Conservation (phyloP, 192 early-diverging fungal genomes). For the Mortierella claussenii region DNA sequence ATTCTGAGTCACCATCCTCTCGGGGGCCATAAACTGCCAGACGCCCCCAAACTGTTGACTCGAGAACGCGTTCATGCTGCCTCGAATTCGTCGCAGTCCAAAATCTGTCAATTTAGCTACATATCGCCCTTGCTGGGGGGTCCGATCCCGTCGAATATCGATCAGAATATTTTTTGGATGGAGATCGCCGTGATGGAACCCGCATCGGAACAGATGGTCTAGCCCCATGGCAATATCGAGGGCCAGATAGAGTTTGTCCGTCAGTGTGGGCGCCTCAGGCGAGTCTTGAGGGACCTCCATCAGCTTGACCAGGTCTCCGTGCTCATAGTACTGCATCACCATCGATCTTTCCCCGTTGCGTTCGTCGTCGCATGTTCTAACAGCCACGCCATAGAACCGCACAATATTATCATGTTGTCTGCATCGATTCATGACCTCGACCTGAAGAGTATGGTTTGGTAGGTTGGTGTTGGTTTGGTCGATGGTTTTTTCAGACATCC, state of each 20-base stretch:
- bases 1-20: slow-evolving; percentile 32
- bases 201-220: slow-evolving; percentile 44
- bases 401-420: slow-evolving; percentile 42
- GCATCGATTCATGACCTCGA: slow-evolving; percentile 51
- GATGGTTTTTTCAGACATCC: too few relatives aligned
- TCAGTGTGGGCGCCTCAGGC: slow-evolving; percentile 25
- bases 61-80: slow-evolving; percentile 34
- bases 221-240: slow-evolving; percentile 38
- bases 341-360: slow-evolving; percentile 40
- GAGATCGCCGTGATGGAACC: slow-evolving; percentile 47
- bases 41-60: slow-evolving; percentile 52
- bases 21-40: slow-evolving; percentile 50
- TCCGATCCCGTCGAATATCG: slow-evolving; percentile 17
- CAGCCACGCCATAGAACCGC: slow-evolving; percentile 41
- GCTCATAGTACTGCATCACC: slow-evolving; percentile 48
- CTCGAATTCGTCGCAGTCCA: slow-evolving; percentile 40
- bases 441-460: slow-evolving; percentile 2
- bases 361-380: slow-evolving; percentile 29
- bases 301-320: slow-evolving; percentile 35
- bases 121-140: slow-evolving; percentile 30
- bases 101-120: slow-evolving; percentile 42
- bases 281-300: background rate
- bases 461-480: too few relatives aligned
- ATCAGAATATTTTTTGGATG: slow-evolving; percentile 50
- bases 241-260: slow-evolving; percentile 39